Conservation (phyloP, 2,329 filamentous ascomycete species). For the Gliomastix tumulicola region DNA sequence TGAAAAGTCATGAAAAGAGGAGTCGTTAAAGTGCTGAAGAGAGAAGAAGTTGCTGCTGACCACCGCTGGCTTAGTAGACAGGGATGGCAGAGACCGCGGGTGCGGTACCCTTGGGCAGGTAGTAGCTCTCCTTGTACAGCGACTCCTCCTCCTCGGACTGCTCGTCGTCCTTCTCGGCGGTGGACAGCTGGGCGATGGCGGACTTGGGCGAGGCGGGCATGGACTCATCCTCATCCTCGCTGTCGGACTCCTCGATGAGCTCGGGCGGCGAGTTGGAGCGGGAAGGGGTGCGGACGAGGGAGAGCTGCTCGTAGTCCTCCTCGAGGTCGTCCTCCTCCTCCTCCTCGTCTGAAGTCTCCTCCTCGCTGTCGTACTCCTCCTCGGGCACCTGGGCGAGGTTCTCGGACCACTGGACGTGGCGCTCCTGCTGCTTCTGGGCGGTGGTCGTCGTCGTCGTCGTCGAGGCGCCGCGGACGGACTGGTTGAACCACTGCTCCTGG, state of each 20-base stretch:
- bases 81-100: constrained; percentile 47
- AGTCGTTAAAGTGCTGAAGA: too few species aligned
- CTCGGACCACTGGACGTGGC: constrained; percentile 85
- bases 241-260: constrained; percentile 61
- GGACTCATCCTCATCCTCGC: constrained; percentile 67
- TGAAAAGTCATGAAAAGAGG: too few species aligned
- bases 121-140: constrained; percentile 47
- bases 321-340: constrained; percentile 49
- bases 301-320: constrained; percentile 59
- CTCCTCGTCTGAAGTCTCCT: constrained; percentile 36
- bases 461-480: constrained; percentile 78
- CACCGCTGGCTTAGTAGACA: constrained; percentile 53
- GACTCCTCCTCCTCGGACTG: constrained; percentile 26
- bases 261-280: constrained; percentile 62
- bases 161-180: constrained; percentile 44
- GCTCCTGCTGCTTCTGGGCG: constrained; percentile 43
- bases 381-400: constrained; percentile 49
- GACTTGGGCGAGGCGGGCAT: constrained; percentile 73
- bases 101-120: constrained; percentile 43
- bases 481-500: constrained; percentile 97
- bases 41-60: too few species aligned
- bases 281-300: constrained; percentile 62
- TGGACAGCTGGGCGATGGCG: constrained; percentile 48
- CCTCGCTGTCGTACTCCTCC: constrained; percentile 39
- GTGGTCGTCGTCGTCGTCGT: constrained; percentile 33